A percentile compares a stretch with the other conserved stretches of the same genome.
Evolutionary conservation across 1,284 basidiomycete genomes (phyloP).

Genomic region (Malassezia furfur): DNA sequence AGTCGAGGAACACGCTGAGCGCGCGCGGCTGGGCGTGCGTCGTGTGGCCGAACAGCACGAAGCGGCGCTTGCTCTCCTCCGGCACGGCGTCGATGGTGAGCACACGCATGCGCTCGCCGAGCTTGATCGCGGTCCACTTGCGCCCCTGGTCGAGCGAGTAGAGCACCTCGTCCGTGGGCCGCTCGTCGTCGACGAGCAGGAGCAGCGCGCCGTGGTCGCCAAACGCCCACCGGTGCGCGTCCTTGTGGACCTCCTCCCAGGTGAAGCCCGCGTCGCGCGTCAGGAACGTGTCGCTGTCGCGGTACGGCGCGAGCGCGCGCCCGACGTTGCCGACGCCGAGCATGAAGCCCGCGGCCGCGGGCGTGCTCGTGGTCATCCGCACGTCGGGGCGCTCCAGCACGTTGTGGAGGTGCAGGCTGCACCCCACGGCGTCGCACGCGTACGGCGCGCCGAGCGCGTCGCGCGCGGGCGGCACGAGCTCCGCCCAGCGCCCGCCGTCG

Average conservation of each 20-base stretch:
- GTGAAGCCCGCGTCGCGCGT: constrained; percentile 92
- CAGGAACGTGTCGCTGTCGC: constrained; percentile 86
- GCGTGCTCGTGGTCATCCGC: constrained; percentile 80
- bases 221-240: constrained; percentile 94
- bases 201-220: constrained; percentile 92
- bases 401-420: constrained; percentile 81
- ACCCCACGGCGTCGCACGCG: constrained; percentile 64
- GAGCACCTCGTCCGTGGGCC: constrained; percentile 74
- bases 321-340: constrained; percentile 98
- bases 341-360: constrained; percentile 80
- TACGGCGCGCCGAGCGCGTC: constrained; percentile 74
- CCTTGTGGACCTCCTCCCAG: constrained; percentile 97
- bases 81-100: constrained; percentile 76
- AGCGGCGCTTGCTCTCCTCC: constrained; percentile 77
- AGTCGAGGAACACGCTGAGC: constrained; percentile 78
- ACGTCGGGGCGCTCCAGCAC: constrained; percentile 87
- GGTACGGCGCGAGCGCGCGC: constrained; percentile 67
- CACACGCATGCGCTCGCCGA: constrained; percentile 69
- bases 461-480: constrained; percentile 61
- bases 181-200: constrained; percentile 88
- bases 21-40: constrained; percentile 53
- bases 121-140: constrained; percentile 77
- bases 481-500: constrained; percentile 87
- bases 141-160: constrained; percentile 81
- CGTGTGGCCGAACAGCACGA: constrained; percentile 70